phyloP scores from a whole-genome alignment of 2,329 filamentous ascomycete genomes.

The Pseudogymnoascus sp. region DNA sequence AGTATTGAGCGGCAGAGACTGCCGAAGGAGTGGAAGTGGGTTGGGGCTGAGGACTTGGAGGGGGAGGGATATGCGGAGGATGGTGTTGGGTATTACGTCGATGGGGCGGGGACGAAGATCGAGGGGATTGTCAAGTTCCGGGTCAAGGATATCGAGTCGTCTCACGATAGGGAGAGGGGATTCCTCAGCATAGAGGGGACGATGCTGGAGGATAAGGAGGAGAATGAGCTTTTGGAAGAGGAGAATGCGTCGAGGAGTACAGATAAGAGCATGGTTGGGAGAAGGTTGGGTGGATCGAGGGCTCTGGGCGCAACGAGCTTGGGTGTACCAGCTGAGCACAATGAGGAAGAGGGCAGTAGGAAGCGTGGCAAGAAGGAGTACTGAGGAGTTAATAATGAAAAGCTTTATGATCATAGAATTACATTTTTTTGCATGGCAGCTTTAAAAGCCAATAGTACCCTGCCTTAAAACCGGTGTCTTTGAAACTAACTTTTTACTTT shows the following conservation, averaged over 20 bases:
- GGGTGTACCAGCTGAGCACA: slow-evolving; percentile 21
- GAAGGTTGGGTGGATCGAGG: slow-evolving; percentile 24
- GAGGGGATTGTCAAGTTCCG: slow-evolving; percentile 66
- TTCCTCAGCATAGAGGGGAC: slow-evolving; percentile 84
- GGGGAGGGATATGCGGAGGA: slow-evolving; percentile 42
- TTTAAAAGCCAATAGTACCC: neutral
- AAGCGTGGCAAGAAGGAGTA: neutral
- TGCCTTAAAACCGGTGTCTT: neutral
- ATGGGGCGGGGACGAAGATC: slow-evolving; percentile 62
- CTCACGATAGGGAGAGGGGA: slow-evolving; percentile 64
- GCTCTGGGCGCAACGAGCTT: slow-evolving; percentile 27
- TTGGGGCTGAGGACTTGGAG: slow-evolving; percentile 39
- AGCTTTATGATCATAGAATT: slow-evolving; percentile 1
- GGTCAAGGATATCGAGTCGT: slow-evolving; percentile 79
- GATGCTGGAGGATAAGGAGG: slow-evolving; percentile 65
- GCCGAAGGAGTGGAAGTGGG: slow-evolving; percentile 74
- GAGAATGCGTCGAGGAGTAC: slow-evolving; percentile 37
- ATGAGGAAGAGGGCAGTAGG: neutral
- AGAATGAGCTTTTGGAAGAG: slow-evolving; percentile 50
- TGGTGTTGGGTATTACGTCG: slow-evolving; percentile 66
- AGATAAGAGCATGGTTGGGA: slow-evolving; percentile 36
- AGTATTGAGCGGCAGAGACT: slow-evolving; percentile 72
- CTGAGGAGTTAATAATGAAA: slow-evolving; percentile 7
- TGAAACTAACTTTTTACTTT: neutral
- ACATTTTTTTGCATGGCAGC: neutral